Evolutionary conservation across 2,329 filamentous ascomycete genomes (phyloP).

Genomic region (Colletotrichum trifolii): DNA sequence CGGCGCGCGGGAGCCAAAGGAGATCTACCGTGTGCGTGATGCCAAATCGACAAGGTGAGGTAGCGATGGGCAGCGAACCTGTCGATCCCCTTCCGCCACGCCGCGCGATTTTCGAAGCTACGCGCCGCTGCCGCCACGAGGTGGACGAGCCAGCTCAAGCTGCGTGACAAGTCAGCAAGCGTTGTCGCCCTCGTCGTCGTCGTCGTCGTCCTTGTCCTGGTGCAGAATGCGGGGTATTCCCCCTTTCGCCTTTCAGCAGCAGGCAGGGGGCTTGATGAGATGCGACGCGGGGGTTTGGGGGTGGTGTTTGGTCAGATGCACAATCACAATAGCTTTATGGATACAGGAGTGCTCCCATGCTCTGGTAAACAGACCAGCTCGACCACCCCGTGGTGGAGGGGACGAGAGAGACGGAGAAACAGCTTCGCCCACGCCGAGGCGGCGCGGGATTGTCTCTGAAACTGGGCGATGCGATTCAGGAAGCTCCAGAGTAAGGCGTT

Average conservation of each 20-base stretch:
- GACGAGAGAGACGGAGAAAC: too few species aligned
- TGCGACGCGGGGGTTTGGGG: slow-evolving; percentile 12
- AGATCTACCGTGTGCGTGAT: too few species aligned
- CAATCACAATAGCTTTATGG: background rate
- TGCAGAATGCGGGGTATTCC: slow-evolving; percentile 15
- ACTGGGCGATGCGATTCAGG: background rate
- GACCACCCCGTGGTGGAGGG: too few species aligned
- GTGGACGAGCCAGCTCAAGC: background rate
- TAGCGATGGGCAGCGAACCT: background rate
- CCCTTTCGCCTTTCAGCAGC: background rate
- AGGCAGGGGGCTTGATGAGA: background rate
- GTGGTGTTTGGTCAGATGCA: background rate
- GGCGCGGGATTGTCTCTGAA: background rate
- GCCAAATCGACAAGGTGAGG: background rate
- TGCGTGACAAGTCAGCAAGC: background rate
- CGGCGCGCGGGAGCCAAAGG: too few species aligned
- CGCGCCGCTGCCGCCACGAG: slow-evolving; percentile 28
- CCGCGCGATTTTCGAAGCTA: slow-evolving; percentile 22
- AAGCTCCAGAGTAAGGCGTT: background rate
- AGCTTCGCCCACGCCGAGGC: background rate
- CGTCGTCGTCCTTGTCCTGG: background rate
- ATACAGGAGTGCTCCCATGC: background rate
- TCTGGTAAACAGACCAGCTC: too few species aligned
- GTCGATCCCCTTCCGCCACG: background rate
- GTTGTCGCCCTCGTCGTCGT: slow-evolving; percentile 1